A percentile compares a stretch with the other conserved stretches of the same genome.
Conservation (phyloP, 208 protist genomes). For the Acanthamoeba lenticulata region DNA sequence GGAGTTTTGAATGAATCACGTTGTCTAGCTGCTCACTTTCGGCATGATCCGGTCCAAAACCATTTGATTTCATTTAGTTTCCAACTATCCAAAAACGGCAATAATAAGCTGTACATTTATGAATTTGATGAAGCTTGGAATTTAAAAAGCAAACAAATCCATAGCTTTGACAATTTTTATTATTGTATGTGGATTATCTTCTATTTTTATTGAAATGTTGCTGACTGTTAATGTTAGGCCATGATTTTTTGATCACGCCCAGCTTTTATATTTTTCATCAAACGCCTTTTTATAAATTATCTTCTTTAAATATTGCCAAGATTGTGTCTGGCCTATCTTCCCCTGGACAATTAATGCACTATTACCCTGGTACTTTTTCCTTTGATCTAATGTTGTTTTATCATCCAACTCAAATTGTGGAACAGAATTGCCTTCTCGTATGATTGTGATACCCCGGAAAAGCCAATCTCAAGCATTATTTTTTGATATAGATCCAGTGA, state of each 20-base stretch:
- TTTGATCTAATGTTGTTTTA: neutral
- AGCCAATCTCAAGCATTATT: neutral
- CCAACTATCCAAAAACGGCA: neutral
- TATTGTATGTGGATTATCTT: neutral
- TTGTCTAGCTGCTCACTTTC: conserved; percentile 71
- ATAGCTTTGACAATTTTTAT: conserved; percentile 60
- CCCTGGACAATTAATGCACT: conserved; percentile 52
- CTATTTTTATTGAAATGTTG: neutral
- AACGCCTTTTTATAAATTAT: conserved; percentile 71
- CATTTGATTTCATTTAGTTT: neutral
- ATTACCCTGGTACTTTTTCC: neutral
- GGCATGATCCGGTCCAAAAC: conserved; percentile 50
- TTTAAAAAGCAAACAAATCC: conserved; percentile 46
- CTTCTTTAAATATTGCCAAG: neutral
- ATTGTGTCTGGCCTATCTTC: neutral
- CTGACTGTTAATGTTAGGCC: neutral
- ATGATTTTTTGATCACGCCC: conserved; percentile 72
- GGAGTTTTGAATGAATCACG: conserved; percentile 60
- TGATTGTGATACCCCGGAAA: conserved; percentile 71
- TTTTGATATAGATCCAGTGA: conserved; percentile 72
- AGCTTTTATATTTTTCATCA: conserved; percentile 76
- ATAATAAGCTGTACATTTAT: conserved; percentile 54
- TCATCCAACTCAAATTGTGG: neutral
- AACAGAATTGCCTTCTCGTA: conserved; percentile 49
- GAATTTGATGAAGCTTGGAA: conserved; percentile 71